Conservation (phyloP, 768 basidiomycete species). For the Amanita polypyramis region DNA sequence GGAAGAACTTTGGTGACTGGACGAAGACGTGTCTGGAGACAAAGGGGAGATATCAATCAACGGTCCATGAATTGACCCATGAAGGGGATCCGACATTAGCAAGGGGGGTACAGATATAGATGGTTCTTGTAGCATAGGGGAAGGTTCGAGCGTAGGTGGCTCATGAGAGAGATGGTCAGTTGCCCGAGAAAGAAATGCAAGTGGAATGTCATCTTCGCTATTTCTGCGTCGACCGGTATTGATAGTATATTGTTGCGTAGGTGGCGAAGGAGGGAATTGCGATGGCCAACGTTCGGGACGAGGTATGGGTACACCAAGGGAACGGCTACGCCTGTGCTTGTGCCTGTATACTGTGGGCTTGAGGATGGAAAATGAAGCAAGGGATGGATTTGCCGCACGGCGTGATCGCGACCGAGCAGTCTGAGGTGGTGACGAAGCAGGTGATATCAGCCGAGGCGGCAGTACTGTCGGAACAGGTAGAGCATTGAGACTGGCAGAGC, state of each 20-base stretch:
- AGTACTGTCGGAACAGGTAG: neutral
- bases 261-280: slow-evolving; percentile 5
- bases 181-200: neutral
- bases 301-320: slow-evolving; percentile 1
- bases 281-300: slow-evolving; percentile 2
- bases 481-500: neutral
- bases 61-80: neutral
- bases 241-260: neutral
- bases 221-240: neutral
- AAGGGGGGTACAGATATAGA: neutral
- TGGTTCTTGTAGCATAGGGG: neutral
- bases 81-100: neutral
- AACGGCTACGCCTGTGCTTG: slow-evolving; percentile 4
- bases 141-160: neutral
- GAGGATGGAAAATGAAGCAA: slow-evolving; percentile 6
- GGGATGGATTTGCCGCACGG: neutral
- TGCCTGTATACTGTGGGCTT: slow-evolving; percentile 4
- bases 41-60: slow-evolving; percentile 5
- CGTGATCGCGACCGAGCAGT: neutral
- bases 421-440: slow-evolving; percentile 3
- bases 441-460: slow-evolving; percentile 4
- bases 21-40: neutral
- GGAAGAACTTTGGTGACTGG: neutral
- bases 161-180: neutral
- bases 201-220: neutral